Base-by-base conservation (phyloP, 805 yeast species). In the Candida glaebosa region DNA sequence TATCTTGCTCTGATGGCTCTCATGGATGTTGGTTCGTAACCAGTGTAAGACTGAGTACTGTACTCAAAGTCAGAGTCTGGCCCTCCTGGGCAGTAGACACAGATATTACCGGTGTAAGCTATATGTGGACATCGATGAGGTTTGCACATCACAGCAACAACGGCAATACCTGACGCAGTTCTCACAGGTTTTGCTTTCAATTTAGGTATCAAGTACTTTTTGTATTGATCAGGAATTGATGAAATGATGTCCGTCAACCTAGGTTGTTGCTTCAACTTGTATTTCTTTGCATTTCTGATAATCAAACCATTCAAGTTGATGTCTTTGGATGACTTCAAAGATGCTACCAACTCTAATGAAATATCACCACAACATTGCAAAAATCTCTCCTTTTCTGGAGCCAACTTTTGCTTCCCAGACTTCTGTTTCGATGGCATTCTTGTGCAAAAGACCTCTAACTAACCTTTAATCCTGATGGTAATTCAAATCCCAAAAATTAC, bases 101-200 rank as follows among this genome's bases (percentile, higher is more conserved):
- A 93, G 47, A 93, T 93, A 58, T 93, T 93, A 47, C 99, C 99
- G 0, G 99, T 93, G 62, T 93, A 93, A 16, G 99, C 98, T 54
- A 93, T 93, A 64, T 93, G 99, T 19, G 99, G 99, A 65, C 99
- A 93, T 68, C 99, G 77, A 63, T 93, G 99, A 2, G 99, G 99
- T 63, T 93, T 93, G 70, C 97, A 90, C 98, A 93, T 93, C 24
- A 93, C 98, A 0, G 99, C 99, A 34, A 93, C 98, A 16, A 93
- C 99, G 7, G 99, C 99, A 44, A 93, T 95, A 54, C 99, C 99
- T 8, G 96, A 86, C 0, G 99, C 99, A 0, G 99, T 93, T 64
- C 99, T 78, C 34, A 93, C 98, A 0, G 99, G 99, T 63, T 93
- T 93, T n/a, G 99, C 99, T 65, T 93, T 87, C 35, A 93, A 73